Percentiles rank a stretch among this genome's conserved stretches.
Conservation (phyloP, 169 alveolate species). For the Cystoisospora suis region DNA sequence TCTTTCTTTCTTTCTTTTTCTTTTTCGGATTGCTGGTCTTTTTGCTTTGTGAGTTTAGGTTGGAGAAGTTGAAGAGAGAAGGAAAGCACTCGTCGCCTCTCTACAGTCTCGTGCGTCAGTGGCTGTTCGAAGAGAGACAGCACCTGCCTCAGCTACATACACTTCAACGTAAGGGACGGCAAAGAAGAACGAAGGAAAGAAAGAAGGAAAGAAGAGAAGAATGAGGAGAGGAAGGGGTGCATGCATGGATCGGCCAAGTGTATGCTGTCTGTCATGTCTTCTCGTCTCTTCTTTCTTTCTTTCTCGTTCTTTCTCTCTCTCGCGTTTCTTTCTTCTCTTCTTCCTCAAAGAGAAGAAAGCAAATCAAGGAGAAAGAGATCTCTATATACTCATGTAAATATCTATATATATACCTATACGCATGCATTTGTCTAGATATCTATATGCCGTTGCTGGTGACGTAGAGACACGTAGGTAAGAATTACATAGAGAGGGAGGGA, state of each 20-base stretch:
- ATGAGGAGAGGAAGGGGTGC: background rate
- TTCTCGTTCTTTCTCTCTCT: background rate
- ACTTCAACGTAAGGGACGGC: background rate
- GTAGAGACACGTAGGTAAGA: background rate
- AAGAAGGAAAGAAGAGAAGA: background rate
- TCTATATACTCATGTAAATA: background rate
- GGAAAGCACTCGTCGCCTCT: background rate
- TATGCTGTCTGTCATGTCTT: background rate
- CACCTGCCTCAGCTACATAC: background rate
- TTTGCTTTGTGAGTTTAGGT: too few relatives aligned
- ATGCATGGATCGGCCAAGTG: background rate
- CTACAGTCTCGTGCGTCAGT: background rate
- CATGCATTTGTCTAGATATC: background rate
- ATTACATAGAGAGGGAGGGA: background rate
- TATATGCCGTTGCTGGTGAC: background rate
- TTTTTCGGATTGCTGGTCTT: too few relatives aligned
- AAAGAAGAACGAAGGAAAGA: background rate
- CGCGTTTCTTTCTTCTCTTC: background rate
- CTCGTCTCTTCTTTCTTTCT: background rate
- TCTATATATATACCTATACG: background rate
- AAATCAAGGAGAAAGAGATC: background rate
- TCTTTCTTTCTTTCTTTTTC: too few relatives aligned
- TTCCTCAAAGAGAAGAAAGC: background rate
- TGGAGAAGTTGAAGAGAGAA: background rate
- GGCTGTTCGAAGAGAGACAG: slow-evolving; percentile 13